These are phyloP conservation scores for Saccharomycopsis capsularis DNA, from an alignment of 805 yeast species.

Conservation along the genomic window DNA sequence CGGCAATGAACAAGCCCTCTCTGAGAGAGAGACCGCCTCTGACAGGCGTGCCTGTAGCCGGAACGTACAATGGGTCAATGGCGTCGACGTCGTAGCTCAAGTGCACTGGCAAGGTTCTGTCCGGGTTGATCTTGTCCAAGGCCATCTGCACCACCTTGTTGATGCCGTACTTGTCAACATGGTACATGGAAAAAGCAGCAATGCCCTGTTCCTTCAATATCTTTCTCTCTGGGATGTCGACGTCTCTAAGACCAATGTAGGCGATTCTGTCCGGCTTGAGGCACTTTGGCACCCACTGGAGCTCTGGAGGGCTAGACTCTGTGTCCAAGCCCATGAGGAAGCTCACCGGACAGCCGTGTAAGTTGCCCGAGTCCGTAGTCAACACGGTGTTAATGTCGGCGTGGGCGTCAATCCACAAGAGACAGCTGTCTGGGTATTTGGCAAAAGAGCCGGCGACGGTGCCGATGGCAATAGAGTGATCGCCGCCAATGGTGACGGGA, in stretches of 20 bases:
- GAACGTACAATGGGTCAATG: conserved; percentile 87
- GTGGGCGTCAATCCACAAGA: conserved; percentile 96
- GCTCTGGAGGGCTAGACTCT: conserved; percentile 61
- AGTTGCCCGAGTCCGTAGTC: conserved; percentile 79
- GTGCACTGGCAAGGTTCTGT: conserved; percentile 69
- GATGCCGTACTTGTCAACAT: conserved; percentile 89
- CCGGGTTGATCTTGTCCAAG: conserved; percentile 66
- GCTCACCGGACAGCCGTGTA: conserved; percentile 95
- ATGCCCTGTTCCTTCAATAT: conserved; percentile 66
- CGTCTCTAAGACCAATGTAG: conserved; percentile 91
- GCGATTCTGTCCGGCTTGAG: conserved; percentile 69
- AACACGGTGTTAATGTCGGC: conserved; percentile 91
- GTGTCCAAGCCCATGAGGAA: conserved; percentile 78
- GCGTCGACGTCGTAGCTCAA: conserved; percentile 95
- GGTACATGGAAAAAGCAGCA: conserved; percentile 90
- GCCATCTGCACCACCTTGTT: conserved; percentile 92
- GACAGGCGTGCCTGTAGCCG: conserved; percentile 97
- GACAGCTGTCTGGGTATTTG: conserved; percentile 77
- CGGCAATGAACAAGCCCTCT: conserved; percentile 89
- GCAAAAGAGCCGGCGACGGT: conserved; percentile 80
- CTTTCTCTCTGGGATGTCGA: conserved; percentile 77
- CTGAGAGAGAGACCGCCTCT: conserved; percentile 92
- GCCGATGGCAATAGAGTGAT: conserved; percentile 93
- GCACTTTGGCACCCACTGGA: conserved; percentile 71
- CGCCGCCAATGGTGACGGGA: conserved; percentile 91